Evolutionary conservation across 208 protist genomes (phyloP), one percentile per base, ranked within the genome.

Genomic region (Borovskyia barvae): DNA sequence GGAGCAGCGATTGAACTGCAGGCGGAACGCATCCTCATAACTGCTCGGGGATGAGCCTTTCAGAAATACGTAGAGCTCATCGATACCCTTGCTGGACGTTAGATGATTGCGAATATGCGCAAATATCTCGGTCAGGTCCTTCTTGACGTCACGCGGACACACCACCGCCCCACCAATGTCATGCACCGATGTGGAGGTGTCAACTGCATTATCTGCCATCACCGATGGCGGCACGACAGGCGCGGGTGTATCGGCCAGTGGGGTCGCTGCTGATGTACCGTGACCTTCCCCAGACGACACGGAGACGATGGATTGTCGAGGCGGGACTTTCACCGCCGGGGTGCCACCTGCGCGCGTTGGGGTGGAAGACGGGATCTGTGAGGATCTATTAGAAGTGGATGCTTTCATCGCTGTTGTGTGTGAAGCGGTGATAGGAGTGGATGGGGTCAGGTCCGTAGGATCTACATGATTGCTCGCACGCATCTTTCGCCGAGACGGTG

Each of bases 1-100:
- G 4, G 85, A 92, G 71, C 89, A 95, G 24, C 85, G 72, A 19
- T 76, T 74, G 48, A 92, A 88, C 28, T 95, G 85, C 56, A 80
- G 62, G 25, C 84, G 71, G 70, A 94, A 92, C 2, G 79, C 69
- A 9, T 77, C 68, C 43, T 85, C 82, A 43, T 74, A 81, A 11
- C 48, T 64, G 25, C 6, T 49, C 17, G 58, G 61, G 11, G 65
- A 39, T 29, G 54, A 39, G 24, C 71, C 26, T 55, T 71, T 47
- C 6, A 93, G 39, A 25, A 79, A 86, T 17, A 15, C 37, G 57
- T 92, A 95, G 0, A 95, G 72, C 39, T 95, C 85, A 8, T 83
- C 75, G 46, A 95, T 86, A 9, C 89, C 89, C 28, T 80, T 51
- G 12, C 57, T 57, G 15, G 89, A 88, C 11, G 89, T 93, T 36